Conservation (phyloP, 345 rosid species). For the Populus nigra region DNA sequence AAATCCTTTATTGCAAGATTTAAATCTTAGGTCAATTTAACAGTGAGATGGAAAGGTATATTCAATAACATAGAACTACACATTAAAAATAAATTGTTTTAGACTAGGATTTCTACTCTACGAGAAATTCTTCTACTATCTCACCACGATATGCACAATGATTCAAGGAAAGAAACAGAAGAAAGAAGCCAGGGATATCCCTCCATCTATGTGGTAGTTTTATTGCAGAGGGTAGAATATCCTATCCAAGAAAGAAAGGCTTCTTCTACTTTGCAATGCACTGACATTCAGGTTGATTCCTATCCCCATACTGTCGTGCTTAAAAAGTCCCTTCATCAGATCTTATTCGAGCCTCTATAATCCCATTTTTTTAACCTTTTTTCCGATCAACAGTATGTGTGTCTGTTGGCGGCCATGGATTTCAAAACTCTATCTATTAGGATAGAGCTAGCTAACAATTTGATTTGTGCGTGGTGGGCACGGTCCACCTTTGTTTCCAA, state of each 20-base stretch:
- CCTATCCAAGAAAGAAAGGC: neutral
- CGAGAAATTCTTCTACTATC: too few species aligned
- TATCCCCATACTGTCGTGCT: neutral
- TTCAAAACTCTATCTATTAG: neutral
- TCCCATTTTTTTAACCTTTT: neutral
- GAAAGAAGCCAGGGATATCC: slow-evolving; percentile 5
- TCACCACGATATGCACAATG: neutral
- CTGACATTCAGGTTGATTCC: slow-evolving; percentile 30
- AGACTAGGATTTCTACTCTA: too few species aligned
- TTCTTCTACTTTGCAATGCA: slow-evolving; percentile 10
- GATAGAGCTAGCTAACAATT: neutral
- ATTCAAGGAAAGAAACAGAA: neutral
- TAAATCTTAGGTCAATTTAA: too few species aligned
- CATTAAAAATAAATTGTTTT: too few species aligned
- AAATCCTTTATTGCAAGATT: too few species aligned
- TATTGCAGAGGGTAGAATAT: neutral
- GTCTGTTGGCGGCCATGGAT: neutral
- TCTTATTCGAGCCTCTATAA: slow-evolving; percentile 21
- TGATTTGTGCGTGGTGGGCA: neutral
- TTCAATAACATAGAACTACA: too few species aligned
- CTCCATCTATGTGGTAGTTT: neutral
- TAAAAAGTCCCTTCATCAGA: slow-evolving; percentile 21
- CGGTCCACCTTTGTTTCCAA: neutral
- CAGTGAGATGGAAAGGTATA: too few species aligned
- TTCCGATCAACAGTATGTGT: neutral